phyloP scores from a whole-genome alignment of 345 rosid species.

The Heritiera fomes region DNA sequence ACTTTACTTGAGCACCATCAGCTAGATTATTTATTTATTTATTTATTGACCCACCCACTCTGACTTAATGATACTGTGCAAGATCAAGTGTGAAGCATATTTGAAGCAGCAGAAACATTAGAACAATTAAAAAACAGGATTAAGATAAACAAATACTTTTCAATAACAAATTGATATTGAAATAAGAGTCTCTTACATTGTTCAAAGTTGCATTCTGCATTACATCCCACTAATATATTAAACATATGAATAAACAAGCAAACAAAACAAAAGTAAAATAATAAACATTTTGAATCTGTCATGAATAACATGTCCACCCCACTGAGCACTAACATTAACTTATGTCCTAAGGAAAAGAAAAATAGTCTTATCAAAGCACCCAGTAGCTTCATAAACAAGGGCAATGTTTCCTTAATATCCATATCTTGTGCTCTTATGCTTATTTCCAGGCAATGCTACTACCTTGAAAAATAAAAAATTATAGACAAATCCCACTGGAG shows the following conservation, averaged over 20 bases:
- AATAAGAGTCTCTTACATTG: constrained; percentile 1
- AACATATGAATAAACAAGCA: constrained; percentile 9
- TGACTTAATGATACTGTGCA: background rate
- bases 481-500: constrained; percentile 39
- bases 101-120: constrained; percentile 12
- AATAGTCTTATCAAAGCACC: constrained; percentile 21
- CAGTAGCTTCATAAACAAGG: constrained; percentile 15
- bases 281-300: constrained; percentile 35
- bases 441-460: constrained; percentile 20
- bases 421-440: constrained; percentile 24
- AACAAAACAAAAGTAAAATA: constrained; percentile 21
- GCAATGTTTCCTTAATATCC: constrained; percentile 24
- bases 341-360: constrained; percentile 11
- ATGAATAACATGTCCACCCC: constrained; percentile 27
- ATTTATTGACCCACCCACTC: background rate
- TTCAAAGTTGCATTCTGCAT: constrained; percentile 20
- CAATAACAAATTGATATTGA: constrained; percentile 1
- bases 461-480: constrained; percentile 25
- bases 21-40: background rate
- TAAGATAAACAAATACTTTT: background rate
- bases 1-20: background rate
- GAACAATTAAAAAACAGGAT: background rate
- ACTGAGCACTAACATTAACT: constrained; percentile 29
- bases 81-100: constrained; percentile 13
- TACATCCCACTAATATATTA: constrained; percentile 26